Evolutionary conservation across 345 rosid species (phyloP), one percentile per base, ranked within the genome.

Genomic region (Citrus sp.): DNA sequence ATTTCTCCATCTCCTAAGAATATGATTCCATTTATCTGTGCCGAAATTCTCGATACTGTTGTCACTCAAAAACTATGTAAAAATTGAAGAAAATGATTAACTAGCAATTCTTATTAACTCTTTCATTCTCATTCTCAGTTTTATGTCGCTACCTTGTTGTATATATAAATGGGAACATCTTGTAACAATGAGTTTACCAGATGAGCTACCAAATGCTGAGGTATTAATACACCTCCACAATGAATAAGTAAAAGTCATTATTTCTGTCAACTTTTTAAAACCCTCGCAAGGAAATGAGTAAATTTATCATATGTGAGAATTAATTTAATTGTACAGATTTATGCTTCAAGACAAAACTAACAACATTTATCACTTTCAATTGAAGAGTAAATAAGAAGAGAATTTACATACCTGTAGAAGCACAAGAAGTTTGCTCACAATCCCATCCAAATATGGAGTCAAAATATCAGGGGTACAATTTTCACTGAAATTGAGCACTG

Each of bases 401-500:
- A 4, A 58, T 18, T 1, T 18, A 46, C 60, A 75, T 84, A 89
- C 95, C 95, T 91, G 93, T 67, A 91, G 84, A 24, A 91, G 90
- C 24, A 89, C 84, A 79, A 91, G 93, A 85, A 91, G 89, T 82
- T 91, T 91, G 89, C 93, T 84, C 80, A 91, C 92, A 54, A 91
- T 86, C 51, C 91, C 93, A 84, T 91, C 91, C 37, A 91, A 76
- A 79, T 91, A 91, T 40, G 90, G 90, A 9, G 88, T 88, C 78
- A 91, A 82, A 72, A 91, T 85, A 70, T 91, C 92, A 32, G 93
- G 92, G 32, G 92, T 87, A 79, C 92, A 91, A 72, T 89, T 88
- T 79, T 91, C 93, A 79, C 95, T 91, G 72, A 88, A 91, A 81
- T 89, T 89, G 66, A 89, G 95, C 58, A 91, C 90, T n/a, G 95